These are phyloP conservation scores for Pisolithus tinctorius DNA, from an alignment of 768 basidiomycete genomes.

Conservation along the genomic window DNA sequence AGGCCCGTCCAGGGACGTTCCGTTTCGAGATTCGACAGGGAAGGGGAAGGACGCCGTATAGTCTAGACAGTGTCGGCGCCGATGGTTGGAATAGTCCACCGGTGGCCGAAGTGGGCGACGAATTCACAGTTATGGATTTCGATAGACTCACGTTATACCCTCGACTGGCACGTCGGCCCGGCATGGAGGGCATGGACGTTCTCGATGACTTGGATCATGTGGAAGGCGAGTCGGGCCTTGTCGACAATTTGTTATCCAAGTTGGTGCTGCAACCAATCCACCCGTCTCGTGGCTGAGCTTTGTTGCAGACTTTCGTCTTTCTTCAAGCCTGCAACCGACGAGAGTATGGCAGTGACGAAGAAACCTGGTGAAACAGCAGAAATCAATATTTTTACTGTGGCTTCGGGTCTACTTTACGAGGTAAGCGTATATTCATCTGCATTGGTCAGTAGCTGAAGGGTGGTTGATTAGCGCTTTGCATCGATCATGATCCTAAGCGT, in stretches of 20 bases:
- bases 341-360: slow-evolving; percentile 21
- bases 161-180: slow-evolving; percentile 56
- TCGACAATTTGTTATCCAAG: slow-evolving; percentile 49
- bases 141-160: slow-evolving; percentile 89
- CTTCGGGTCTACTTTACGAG: slow-evolving; percentile 94
- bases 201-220: slow-evolving; percentile 41
- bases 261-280: slow-evolving; percentile 21
- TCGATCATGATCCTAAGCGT: slow-evolving; percentile 99
- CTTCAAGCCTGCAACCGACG: slow-evolving; percentile 27
- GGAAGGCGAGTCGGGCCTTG: slow-evolving; percentile 30
- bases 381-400: slow-evolving; percentile 98
- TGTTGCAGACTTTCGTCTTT: slow-evolving; percentile 38
- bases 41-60: slow-evolving; percentile 71
- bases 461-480: slow-evolving; percentile 68
- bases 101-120: slow-evolving; percentile 61
- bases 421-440: slow-evolving; percentile 33
- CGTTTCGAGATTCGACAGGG: slow-evolving; percentile 78
- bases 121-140: slow-evolving; percentile 81
- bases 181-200: slow-evolving; percentile 81
- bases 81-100: slow-evolving; percentile 81
- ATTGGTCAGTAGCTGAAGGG: slow-evolving; percentile 2
- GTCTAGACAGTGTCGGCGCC: slow-evolving; percentile 80
- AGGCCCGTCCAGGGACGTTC: slow-evolving; percentile 86
- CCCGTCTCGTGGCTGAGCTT: slow-evolving; percentile 2
- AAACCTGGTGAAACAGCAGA: slow-evolving; percentile 57